Percentiles rank a stretch among this genome's conserved stretches.
Evolutionary conservation across 257 asterid genomes (phyloP).

Genomic region (Paraleonurus japonicus): DNA sequence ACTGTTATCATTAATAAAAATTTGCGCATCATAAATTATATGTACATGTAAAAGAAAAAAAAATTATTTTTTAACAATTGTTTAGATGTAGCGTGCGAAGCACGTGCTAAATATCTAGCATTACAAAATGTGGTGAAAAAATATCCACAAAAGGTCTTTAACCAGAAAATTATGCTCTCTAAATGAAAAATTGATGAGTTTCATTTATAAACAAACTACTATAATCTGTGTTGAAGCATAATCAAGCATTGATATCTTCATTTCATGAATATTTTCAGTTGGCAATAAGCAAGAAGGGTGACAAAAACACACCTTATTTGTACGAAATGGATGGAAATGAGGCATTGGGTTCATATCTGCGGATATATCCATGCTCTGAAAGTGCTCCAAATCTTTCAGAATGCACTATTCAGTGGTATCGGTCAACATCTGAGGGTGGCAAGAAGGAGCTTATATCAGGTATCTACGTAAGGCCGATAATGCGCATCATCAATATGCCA

Average conservation of each 20-base stretch:
- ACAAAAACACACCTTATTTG: slow-evolving; percentile 32
- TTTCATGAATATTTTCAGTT: slow-evolving; percentile 48
- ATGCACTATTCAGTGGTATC: slow-evolving; percentile 80
- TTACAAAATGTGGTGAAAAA: not conserved
- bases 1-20: too few species aligned
- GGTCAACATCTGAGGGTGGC: slow-evolving; percentile 61
- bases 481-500: not conserved
- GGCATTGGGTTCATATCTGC: slow-evolving; percentile 76
- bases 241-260: slow-evolving; percentile 16
- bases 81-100: too few species aligned
- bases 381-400: slow-evolving; percentile 55
- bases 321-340: slow-evolving; percentile 77
- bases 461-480: slow-evolving; percentile 18
- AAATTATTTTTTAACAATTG: too few species aligned
- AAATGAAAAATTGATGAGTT: not conserved
- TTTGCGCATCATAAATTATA: too few species aligned
- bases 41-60: too few species aligned
- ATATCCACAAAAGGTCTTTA: not conserved
- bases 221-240: not conserved
- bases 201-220: not conserved
- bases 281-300: slow-evolving; percentile 64
- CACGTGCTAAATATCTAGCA: too few species aligned
- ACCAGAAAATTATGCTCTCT: not conserved
- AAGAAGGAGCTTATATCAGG: slow-evolving; percentile 84
- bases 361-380: slow-evolving; percentile 57